Conservation (phyloP, 345 rosid species). For the Hibiscus mutabilis region DNA sequence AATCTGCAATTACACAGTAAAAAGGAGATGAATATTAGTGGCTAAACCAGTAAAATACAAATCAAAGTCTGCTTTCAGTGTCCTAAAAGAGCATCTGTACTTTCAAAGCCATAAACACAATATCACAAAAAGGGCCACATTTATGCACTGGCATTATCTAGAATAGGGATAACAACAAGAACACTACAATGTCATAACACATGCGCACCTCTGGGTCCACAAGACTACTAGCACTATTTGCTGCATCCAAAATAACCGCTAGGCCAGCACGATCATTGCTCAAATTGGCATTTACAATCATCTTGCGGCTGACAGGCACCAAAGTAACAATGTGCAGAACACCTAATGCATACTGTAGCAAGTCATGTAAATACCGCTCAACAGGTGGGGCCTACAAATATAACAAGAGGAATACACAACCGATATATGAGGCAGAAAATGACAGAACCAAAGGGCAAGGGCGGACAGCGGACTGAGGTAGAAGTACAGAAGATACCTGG, state of each 20-base stretch:
- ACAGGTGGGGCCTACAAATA: conserved; percentile 83
- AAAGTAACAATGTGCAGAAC: conserved; percentile 86
- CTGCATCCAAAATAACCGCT: conserved; percentile 91
- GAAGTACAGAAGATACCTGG: conserved; percentile 47
- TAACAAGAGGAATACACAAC: not conserved
- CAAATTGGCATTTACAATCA: conserved; percentile 73
- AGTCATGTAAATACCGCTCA: conserved; percentile 91
- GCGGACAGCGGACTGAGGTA: not conserved
- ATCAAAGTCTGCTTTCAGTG: conserved; percentile 6
- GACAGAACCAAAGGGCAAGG: conserved; percentile 11
- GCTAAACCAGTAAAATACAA: conserved; percentile 4
- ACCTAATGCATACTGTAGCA: conserved; percentile 97
- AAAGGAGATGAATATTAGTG: conserved; percentile 12
- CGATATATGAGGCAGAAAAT: not conserved
- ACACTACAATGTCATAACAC: not conserved
- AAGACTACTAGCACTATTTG: conserved; percentile 68
- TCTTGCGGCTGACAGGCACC: conserved; percentile 79
- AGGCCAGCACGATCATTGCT: conserved; percentile 89
- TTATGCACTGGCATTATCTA: not conserved
- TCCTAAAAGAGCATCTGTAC: conserved; percentile 8
- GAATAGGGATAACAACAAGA: conserved; percentile 10
- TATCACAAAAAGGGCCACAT: not conserved
- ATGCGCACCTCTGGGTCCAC: conserved; percentile 86
- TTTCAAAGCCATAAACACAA: not conserved
- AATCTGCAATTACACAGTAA: conserved; percentile 43